Evolutionary conservation across 2,329 filamentous ascomycete genomes (phyloP), one percentile per base, ranked within the genome.

Genomic region (Trichoderma guizhouense): DNA sequence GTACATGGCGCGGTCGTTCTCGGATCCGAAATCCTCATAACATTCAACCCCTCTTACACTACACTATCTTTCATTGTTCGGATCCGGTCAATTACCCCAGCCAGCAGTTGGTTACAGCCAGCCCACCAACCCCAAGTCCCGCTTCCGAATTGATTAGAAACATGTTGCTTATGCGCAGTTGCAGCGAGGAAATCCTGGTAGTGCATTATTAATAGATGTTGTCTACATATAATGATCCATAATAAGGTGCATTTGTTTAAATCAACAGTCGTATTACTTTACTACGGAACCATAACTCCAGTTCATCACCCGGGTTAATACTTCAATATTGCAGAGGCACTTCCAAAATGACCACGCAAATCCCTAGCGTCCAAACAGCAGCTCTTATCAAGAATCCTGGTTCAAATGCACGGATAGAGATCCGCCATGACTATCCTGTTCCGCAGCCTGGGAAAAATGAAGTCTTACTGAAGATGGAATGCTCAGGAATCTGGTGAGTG

Each of bases 391-490:
- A 58, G 57, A 36, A 67, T 14, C 51, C 64, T 30, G 64, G 64
- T n/a, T 24, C 64, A 1, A 58, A 67, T 58, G 64, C 64, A 30
- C 7, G 64, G 7, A 67, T 67, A 21, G 51, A 39, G 3, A 30
- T 67, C 21, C 32, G 34, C 15, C 21, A 67, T 57, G 64, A 67
- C 8, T 58, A 67, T 21, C 64, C 51, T n/a, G 64, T 67, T 24
- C 32, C 64, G 21, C 24, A 58, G 26, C 64, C 64, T 9, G 64
- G 64, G 2, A 26, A 39, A 30, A 43, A 67, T 58, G 64, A 67
- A 43, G 64, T 67, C 21, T 30, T 67, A n/a, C 18, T 67, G 30
- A 67, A 67, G 21, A 67, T 67, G 64, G 64, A 67, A 57, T 67
- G 64, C 34, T 67, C 64, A n/a, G 64, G 64, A 11, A 67, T 67